Evolutionary conservation across 345 rosid genomes (phyloP), one percentile per base, ranked within the genome.

Genomic region (Conringia planisiliqua): DNA sequence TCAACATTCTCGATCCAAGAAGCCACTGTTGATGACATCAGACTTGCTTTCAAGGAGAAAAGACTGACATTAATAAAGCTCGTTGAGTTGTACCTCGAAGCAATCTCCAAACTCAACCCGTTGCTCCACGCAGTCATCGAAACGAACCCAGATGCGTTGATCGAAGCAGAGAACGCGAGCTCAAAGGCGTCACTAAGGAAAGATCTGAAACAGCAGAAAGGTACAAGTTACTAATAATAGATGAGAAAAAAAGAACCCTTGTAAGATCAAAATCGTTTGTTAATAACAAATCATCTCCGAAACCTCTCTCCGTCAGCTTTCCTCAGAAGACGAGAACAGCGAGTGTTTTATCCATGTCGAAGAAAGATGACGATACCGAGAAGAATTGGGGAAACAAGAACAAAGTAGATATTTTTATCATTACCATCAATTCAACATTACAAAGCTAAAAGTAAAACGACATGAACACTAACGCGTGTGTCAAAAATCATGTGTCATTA

Each of bases 141-240:
- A 81, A 80, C 84, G 3, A 90, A 93, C 73, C 97, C 95, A 1
- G 91, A 86, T 60, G 96, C 95, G 0, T 54, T 85, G 16, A n/a
- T n/a, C n/a, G n/a, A n/a, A n/a, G n/a, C n/a, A n/a, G n/a, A n/a
- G n/a, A n/a, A n/a, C n/a, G n/a, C n/a, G n/a, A n/a, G n/a, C n/a
- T n/a, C n/a, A n/a, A n/a, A n/a, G n/a, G n/a, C n/a, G n/a, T n/a
- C n/a, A n/a, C n/a, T n/a, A n/a, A 47, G 52, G 24, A 22, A 22
- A 22, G 24, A 22, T 22, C 1, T 22, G 2, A 22, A 22, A 22
- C 24, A 22, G 24, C 24, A 22, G 24, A 22, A 22, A 22, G 24
- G 24, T 22, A 2, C 24, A 22, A 22, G 24, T 22, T 22, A 22
- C 24, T 22, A 22, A 22, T 22, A 22, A 22, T 2, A 22, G 24